Evolutionary conservation across 2,329 filamentous ascomycete genomes (phyloP).

Genomic region (Corynespora cassiicola): DNA sequence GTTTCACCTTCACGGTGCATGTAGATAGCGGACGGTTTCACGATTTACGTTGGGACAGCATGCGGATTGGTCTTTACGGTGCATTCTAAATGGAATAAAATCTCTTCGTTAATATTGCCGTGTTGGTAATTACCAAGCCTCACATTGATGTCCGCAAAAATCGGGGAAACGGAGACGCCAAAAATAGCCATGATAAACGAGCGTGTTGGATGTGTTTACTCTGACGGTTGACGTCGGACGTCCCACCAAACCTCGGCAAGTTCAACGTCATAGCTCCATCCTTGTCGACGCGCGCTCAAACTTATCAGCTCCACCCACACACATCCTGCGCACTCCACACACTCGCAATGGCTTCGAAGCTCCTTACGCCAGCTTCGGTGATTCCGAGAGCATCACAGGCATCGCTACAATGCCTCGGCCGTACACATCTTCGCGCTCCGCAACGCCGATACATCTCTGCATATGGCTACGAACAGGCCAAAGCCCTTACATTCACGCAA

Average conservation of each 20-base stretch:
- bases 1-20: too few relatives aligned
- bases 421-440: constrained; percentile 8
- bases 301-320: constrained; percentile 7
- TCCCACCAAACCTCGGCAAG: constrained; percentile 29
- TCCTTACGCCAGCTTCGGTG: constrained; percentile 22
- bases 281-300: constrained; percentile 11
- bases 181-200: too few relatives aligned
- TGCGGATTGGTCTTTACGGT: too few relatives aligned
- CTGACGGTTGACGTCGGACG: too few relatives aligned
- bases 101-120: too few relatives aligned
- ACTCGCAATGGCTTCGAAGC: constrained; percentile 33
- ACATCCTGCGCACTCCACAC: not conserved
- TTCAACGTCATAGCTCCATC: constrained; percentile 36
- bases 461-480: constrained; percentile 85
- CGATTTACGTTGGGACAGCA: too few relatives aligned
- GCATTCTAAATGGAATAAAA: too few relatives aligned
- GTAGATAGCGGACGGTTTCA: too few relatives aligned
- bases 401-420: constrained; percentile 25
- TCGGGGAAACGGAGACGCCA: too few relatives aligned
- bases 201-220: too few relatives aligned
- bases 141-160: constrained; percentile 8
- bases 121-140: too few relatives aligned
- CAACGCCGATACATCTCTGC: constrained; percentile 58
- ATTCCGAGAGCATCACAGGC: constrained; percentile 12
- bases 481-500: constrained; percentile 77